phyloP scores from a whole-genome alignment of 805 yeast species.

The Sugiyamaella valdiviana region DNA sequence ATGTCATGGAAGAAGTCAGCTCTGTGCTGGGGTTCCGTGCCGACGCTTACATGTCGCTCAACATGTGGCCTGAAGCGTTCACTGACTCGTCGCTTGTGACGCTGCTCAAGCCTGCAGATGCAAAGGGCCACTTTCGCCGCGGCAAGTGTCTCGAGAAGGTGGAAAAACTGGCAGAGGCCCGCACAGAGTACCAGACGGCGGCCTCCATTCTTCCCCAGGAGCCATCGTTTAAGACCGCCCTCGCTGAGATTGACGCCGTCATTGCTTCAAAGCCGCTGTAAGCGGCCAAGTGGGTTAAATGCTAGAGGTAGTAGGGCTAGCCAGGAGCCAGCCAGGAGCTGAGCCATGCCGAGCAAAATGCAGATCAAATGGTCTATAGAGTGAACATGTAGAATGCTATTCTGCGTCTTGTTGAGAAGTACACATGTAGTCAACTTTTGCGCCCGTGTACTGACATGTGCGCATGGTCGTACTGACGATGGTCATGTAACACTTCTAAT shows the following conservation, averaged over 20 bases:
- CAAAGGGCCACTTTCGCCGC: constrained; percentile 32
- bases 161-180: constrained; percentile 22
- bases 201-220: constrained; percentile 17
- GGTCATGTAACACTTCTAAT: too few relatives aligned
- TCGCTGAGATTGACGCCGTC: constrained; percentile 18
- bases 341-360: too few relatives aligned
- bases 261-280: not conserved
- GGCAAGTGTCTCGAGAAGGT: constrained; percentile 27
- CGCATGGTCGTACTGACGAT: too few relatives aligned
- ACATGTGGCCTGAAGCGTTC: constrained; percentile 34
- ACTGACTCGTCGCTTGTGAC: constrained; percentile 34
- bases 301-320: not conserved
- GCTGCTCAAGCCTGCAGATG: constrained; percentile 29
- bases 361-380: too few relatives aligned
- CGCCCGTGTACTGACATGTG: too few relatives aligned
- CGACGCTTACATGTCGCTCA: constrained; percentile 33
- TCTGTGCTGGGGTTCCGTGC: constrained; percentile 32
- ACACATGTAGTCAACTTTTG: too few relatives aligned
- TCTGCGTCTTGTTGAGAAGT: too few relatives aligned
- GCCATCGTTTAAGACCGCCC: constrained; percentile 12
- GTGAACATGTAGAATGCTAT: too few relatives aligned
- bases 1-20: constrained; percentile 32
- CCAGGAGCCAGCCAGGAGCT: too few relatives aligned
- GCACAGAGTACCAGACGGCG: constrained; percentile 18
- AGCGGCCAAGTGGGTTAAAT: not conserved